phyloP scores from a whole-genome alignment of 345 rosid genomes.

The Viola odorata region DNA sequence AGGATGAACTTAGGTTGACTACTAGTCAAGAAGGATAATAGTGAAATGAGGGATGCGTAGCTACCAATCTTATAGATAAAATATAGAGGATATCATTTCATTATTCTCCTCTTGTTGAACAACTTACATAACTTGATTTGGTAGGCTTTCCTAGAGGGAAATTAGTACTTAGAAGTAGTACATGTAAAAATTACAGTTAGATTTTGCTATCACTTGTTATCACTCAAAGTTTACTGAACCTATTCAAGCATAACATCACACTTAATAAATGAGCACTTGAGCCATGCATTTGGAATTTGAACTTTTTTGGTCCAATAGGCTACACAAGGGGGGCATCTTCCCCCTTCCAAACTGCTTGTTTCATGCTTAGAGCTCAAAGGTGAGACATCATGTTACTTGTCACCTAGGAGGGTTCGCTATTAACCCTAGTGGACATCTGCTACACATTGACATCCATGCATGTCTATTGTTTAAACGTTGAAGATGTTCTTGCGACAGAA shows the following conservation, averaged over 20 bases:
- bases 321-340: too few species aligned
- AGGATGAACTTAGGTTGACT: too few species aligned
- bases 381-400: not conserved
- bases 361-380: too few species aligned
- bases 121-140: not conserved
- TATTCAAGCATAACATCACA: not conserved
- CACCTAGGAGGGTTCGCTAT: not conserved
- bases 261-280: too few species aligned
- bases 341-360: too few species aligned
- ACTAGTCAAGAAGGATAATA: not conserved
- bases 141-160: conserved; percentile 2
- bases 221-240: not conserved
- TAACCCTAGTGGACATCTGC: not conserved
- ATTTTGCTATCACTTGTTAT: not conserved
- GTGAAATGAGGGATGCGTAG: not conserved
- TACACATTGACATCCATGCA: conserved; percentile 4
- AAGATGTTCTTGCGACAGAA: not conserved
- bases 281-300: too few species aligned
- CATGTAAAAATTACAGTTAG: not conserved
- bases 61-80: too few species aligned
- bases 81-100: too few species aligned
- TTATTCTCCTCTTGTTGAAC: too few species aligned
- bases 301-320: too few species aligned
- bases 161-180: not conserved
- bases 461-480: not conserved